These are phyloP conservation scores for Osmozyma mogii DNA, from an alignment of 805 yeast species.

Conservation along the genomic window DNA sequence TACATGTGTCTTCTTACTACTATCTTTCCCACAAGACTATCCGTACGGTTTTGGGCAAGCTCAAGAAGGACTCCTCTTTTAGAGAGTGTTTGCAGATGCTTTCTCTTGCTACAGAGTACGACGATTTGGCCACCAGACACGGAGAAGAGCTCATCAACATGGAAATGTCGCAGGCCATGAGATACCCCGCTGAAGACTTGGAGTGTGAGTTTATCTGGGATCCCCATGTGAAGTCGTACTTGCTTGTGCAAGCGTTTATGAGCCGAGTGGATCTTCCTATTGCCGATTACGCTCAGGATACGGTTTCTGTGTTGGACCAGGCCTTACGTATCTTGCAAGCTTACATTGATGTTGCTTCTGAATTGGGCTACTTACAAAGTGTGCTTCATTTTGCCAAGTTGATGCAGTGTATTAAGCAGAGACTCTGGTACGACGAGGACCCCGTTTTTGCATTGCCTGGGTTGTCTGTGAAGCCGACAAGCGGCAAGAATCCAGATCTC, in stretches of 20 bases:
- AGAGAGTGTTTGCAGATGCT: constrained; percentile 55
- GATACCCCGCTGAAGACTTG: constrained; percentile 50
- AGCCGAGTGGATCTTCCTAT: constrained; percentile 74
- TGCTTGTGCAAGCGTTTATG: constrained; percentile 68
- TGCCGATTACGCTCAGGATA: constrained; percentile 92
- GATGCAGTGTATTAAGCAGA: constrained; percentile 86
- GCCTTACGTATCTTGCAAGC: constrained; percentile 92
- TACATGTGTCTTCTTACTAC: constrained; percentile 83
- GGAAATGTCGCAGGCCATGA: constrained; percentile 48
- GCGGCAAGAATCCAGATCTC: constrained; percentile 12
- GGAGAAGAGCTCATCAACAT: constrained; percentile 73
- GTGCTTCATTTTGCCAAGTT: constrained; percentile 55
- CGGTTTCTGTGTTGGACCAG: constrained; percentile 88
- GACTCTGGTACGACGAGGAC: constrained; percentile 77
- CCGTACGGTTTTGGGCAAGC: constrained; percentile 32
- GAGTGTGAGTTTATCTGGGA: constrained; percentile 70
- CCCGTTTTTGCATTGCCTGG: constrained; percentile 55
- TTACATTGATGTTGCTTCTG: constrained; percentile 81
- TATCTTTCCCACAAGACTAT: constrained; percentile 88
- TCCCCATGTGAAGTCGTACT: constrained; percentile 73
- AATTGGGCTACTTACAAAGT: constrained; percentile 61
- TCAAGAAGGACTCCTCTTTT: constrained; percentile 24
- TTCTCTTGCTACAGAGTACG: constrained; percentile 69
- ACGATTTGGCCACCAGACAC: constrained; percentile 84
- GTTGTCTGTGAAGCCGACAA: constrained; percentile 5